Conservation (phyloP, 352 stramenopile species). For the Globisporangium cylindrosporum region DNA sequence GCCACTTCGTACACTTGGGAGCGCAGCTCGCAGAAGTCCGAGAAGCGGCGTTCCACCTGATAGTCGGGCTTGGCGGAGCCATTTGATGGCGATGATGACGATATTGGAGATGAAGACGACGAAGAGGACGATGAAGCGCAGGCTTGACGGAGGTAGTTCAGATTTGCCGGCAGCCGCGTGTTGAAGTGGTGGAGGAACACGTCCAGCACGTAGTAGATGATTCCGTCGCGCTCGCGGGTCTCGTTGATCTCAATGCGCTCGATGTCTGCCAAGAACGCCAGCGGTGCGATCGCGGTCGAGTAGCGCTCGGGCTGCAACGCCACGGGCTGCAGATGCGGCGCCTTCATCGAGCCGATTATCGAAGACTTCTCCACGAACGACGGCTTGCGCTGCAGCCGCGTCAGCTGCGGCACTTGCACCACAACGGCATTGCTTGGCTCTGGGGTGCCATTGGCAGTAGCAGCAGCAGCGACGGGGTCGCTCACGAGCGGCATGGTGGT, state of each 20-base stretch:
- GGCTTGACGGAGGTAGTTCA: constrained; percentile 1
- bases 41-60: constrained; percentile 9
- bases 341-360: background rate
- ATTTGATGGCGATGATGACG: background rate
- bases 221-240: constrained; percentile 8
- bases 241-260: constrained; percentile 16
- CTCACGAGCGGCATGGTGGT: background rate
- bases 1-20: background rate
- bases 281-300: background rate
- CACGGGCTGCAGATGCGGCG: constrained; percentile 2
- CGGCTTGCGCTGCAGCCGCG: constrained; percentile 9
- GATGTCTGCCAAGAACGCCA: constrained; percentile 11
- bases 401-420: background rate
- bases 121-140: background rate
- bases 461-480: background rate
- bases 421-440: background rate
- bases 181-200: constrained; percentile 13
- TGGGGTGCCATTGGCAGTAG: background rate
- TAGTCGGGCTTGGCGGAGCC: background rate
- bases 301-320: constrained; percentile 3
- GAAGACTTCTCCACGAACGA: constrained; percentile 4
- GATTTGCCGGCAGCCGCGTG: constrained; percentile 1
- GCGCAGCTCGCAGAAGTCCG: constrained; percentile 7
- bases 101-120: background rate
- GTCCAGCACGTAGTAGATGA: constrained; percentile 17